Base-by-base conservation (phyloP, 2,329 filamentous ascomycete genomes). In the Fusarium sp. region DNA sequence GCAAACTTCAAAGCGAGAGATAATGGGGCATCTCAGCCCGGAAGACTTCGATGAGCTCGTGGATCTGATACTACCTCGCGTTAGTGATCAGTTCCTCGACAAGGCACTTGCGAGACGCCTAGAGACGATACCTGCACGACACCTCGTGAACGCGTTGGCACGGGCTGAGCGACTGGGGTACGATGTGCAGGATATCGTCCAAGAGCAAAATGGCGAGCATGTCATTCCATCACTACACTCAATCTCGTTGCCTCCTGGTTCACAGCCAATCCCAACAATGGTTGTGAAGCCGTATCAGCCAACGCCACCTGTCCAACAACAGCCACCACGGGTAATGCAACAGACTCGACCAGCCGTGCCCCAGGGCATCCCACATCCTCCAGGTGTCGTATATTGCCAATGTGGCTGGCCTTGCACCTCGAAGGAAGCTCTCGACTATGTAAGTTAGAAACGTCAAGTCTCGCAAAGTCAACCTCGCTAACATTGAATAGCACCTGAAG, bases 151-250 rank as follows among this genome's bases (percentile, higher is more conserved):
- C 66, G 87, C 88, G 15, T 83, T 91, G 22, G 89, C 89, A 2
- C 83, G 86, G 38, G 88, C 89, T 2, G 87, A 90, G 73, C 87
- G 89, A 3, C 84, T 91, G 0, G 89, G 89, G 3, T 91, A 90
- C 65, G 86, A 89, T 59, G 81, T 83, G 0, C 80, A 82, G 35
- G 89, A 90, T 63, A 82, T 88, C 4, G 81, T 89, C 14, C 84
- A 86, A 35, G 85, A 74, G 15, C 65, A 74, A 40, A 73, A 76
- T 14, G 85, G 56, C 22, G 56, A 86, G 68, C 81, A 79, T 30
- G 82, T 86, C 20, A 82, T 86, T 25, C 82, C 83, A 3, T 80
- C 80, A 7, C 32, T 78, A 32, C 58, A 75, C 45, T 62, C 72
- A 45, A 33, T 71, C 30, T 32, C 72, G n/a, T 45, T 70, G 25